phyloP scores from a whole-genome alignment of 2,329 filamentous ascomycete species.

The Penicillium sp. region DNA sequence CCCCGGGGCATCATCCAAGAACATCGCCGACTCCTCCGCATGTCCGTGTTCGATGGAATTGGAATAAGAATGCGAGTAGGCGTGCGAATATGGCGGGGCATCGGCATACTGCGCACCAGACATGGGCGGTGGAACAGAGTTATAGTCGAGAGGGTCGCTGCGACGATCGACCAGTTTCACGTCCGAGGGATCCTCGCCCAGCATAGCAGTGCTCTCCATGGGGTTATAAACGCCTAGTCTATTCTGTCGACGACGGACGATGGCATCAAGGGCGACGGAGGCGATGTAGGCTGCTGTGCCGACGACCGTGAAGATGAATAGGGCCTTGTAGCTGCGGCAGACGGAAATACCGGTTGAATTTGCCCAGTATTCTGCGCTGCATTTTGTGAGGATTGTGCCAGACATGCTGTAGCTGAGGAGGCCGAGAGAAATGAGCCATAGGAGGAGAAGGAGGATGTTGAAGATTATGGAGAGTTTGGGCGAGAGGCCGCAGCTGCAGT shows the following conservation, averaged over 20 bases:
- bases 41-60: slow-evolving; percentile 26
- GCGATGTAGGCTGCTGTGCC: slow-evolving; percentile 53
- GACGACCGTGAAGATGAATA: slow-evolving; percentile 61
- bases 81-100: slow-evolving; percentile 10
- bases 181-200: slow-evolving; percentile 38
- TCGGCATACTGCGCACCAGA: slow-evolving; percentile 1
- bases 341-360: slow-evolving; percentile 59
- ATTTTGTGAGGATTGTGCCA: slow-evolving; percentile 57
- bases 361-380: slow-evolving; percentile 57
- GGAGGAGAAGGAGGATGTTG: slow-evolving; percentile 53
- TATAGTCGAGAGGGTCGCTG: slow-evolving; percentile 19
- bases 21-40: slow-evolving; percentile 31
- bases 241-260: slow-evolving; percentile 51
- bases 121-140: slow-evolving; percentile 11
- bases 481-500: slow-evolving; percentile 57
- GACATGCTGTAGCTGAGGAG: slow-evolving; percentile 60
- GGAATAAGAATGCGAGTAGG: slow-evolving; percentile 14
- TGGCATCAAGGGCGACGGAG: slow-evolving; percentile 55
- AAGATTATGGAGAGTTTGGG: slow-evolving; percentile 55
- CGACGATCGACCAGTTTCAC: slow-evolving; percentile 39
- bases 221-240: slow-evolving; percentile 54
- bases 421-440: slow-evolving; percentile 58
- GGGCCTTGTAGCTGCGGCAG: slow-evolving; percentile 62
- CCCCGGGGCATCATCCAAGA: slow-evolving; percentile 32
- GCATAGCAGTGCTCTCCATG: slow-evolving; percentile 40